phyloP scores from a whole-genome alignment of 1,284 basidiomycete species.

The Meripilus lineatus region DNA sequence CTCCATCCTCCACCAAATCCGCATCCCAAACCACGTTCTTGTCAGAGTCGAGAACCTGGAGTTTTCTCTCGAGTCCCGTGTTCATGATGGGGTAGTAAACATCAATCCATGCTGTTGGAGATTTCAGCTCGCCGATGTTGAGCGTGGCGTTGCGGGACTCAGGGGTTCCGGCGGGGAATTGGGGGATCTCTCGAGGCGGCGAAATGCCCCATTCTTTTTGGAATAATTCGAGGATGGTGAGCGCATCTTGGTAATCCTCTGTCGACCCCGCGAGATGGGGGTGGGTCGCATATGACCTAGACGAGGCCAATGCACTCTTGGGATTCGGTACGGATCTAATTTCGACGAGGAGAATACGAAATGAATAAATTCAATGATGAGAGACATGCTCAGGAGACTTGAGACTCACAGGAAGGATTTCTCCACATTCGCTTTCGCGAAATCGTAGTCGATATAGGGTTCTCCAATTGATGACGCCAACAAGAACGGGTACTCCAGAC shows the following conservation, averaged over 20 bases:
- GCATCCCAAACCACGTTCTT: conserved; percentile 65
- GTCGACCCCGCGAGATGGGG: conserved; percentile 71
- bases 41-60: conserved; percentile 55
- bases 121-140: conserved; percentile 37
- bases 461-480: no score
- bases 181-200: conserved; percentile 38
- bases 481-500: no score
- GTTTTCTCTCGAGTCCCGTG: conserved; percentile 57
- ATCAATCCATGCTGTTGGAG: conserved; percentile 73
- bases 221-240: conserved; percentile 57
- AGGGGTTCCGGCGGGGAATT: conserved; percentile 61
- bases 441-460: no score
- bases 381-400: no score
- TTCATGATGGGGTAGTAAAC: conserved; percentile 83
- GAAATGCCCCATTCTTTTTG: conserved; percentile 55
- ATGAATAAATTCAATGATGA: no score
- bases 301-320: conserved; percentile 50
- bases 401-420: no score
- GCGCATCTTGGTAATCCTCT: conserved; percentile 63
- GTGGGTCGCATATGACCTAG: conserved; percentile 55
- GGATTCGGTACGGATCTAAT: conserved; percentile 52
- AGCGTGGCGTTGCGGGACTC: conserved; percentile 64
- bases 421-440: no score
- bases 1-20: conserved; percentile 64
- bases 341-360: no score